These are phyloP conservation scores for Sarocladiaceae sp. DNA, from an alignment of 2,329 filamentous ascomycete genomes.

Conservation along the genomic window DNA sequence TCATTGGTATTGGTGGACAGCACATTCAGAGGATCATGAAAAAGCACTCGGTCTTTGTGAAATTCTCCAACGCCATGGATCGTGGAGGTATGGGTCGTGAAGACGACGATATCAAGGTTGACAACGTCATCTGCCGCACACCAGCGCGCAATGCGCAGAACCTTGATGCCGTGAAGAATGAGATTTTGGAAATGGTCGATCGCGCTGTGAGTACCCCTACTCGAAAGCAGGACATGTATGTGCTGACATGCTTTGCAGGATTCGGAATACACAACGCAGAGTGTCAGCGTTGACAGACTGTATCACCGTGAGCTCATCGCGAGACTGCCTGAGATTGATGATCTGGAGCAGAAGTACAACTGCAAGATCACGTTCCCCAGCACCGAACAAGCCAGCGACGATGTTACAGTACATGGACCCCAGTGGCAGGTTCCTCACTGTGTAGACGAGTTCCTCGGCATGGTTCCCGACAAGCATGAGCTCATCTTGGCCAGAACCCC, in stretches of 20 bases:
- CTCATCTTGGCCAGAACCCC: constrained; percentile 74
- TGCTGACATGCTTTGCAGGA: constrained; percentile 49
- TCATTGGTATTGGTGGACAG: constrained; percentile 96
- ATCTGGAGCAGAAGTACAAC: constrained; percentile 98
- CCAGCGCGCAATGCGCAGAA: constrained; percentile 96
- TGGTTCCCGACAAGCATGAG: constrained; percentile 96
- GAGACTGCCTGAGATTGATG: constrained; percentile 84
- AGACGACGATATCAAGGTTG: constrained; percentile 96
- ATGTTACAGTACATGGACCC: constrained; percentile 91
- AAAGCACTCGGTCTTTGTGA: constrained; percentile 99
- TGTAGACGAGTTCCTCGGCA: constrained; percentile 92
- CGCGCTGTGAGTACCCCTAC: constrained; percentile 61
- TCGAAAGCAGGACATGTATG: constrained; percentile 10
- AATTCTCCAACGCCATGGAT: constrained; percentile 99
- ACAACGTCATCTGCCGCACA: constrained; percentile 98
- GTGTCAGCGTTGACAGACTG: constrained; percentile 87
- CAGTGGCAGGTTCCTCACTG: constrained; percentile 98
- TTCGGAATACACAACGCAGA: constrained; percentile 93
- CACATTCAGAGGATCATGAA: constrained; percentile 99
- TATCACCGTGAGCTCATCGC: constrained; percentile 93
- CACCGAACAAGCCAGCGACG: constrained; percentile 94
- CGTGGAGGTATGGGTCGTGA: constrained; percentile 87
- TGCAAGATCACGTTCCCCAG: constrained; percentile 99
- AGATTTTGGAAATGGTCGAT: constrained; percentile 99
- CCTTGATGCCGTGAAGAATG: constrained; percentile 93